Percentiles rank a stretch among this genome's conserved stretches.
Evolutionary conservation across 176 grass and related monocot genomes (phyloP).

Genomic region (Oryza brachyantha): DNA sequence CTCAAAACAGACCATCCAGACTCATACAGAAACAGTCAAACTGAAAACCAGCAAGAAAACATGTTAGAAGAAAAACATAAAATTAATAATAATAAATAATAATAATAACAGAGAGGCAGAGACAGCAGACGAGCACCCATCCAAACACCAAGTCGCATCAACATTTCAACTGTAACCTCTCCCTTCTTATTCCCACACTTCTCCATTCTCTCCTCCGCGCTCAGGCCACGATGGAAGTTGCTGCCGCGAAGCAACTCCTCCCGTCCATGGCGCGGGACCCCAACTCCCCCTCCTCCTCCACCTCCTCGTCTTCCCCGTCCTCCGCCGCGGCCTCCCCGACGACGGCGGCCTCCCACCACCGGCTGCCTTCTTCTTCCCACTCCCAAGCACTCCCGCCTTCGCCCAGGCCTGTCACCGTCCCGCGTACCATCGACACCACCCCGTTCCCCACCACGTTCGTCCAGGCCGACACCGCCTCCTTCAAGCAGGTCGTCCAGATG

Average conservation of each 20-base stretch:
- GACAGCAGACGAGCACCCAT: too few relatives aligned
- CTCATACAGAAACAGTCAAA: not conserved
- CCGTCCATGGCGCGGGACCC: conserved; percentile 28
- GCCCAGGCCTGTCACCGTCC: conserved; percentile 44
- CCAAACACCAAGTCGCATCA: not conserved
- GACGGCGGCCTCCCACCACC: too few relatives aligned
- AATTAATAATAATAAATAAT: too few relatives aligned
- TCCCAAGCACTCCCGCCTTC: conserved; percentile 14
- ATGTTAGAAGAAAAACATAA: not conserved
- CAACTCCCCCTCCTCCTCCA: conserved; percentile 31
- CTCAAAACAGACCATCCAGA: not conserved
- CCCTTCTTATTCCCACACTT: conserved; percentile 41
- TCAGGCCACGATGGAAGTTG: conserved; percentile 42
- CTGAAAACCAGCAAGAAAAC: conserved; percentile 21
- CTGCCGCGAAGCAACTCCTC: conserved; percentile 32
- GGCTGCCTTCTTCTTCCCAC: too few relatives aligned
- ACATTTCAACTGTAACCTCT: not conserved
- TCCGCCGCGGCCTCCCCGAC: conserved; percentile 14
- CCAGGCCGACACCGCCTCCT: conserved; percentile 71
- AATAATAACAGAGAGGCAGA: too few relatives aligned
- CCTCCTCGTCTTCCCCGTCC: conserved; percentile 15
- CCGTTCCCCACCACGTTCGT: conserved; percentile 84
- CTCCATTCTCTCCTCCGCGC: not conserved
- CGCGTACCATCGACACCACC: conserved; percentile 66
- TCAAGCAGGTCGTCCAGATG: conserved; percentile 88